Percentiles rank a stretch among this genome's conserved stretches.
phyloP scores from a whole-genome alignment of 2,329 filamentous ascomycete species.

The Exophiala aquamarina region DNA sequence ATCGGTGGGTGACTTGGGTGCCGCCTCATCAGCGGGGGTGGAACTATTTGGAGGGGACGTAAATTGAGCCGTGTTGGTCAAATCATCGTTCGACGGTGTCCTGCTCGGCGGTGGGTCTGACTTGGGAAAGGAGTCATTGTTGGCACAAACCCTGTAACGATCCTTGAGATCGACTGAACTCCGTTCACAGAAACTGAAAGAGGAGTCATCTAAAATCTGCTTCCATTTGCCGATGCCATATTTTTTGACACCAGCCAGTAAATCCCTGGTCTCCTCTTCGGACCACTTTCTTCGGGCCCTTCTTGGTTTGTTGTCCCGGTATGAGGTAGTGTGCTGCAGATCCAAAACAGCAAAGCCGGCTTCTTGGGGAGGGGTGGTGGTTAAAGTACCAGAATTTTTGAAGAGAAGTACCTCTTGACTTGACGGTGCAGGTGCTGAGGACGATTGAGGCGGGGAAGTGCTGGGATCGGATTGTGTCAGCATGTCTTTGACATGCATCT shows the following conservation, averaged over 20 bases:
- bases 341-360: constrained; percentile 11
- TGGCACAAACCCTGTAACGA: constrained; percentile 56
- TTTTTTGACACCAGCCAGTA: constrained; percentile 59
- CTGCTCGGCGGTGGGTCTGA: constrained; percentile 3
- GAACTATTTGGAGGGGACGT: constrained; percentile 28
- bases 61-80: constrained; percentile 11
- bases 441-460: not conserved
- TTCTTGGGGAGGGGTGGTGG: constrained; percentile 4
- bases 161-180: constrained; percentile 66
- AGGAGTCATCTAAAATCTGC: constrained; percentile 57
- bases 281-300: constrained; percentile 58
- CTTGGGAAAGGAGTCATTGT: constrained; percentile 42
- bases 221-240: constrained; percentile 67
- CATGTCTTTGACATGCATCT: constrained; percentile 29
- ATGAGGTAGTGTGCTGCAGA: constrained; percentile 32
- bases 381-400: not conserved
- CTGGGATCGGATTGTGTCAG: constrained; percentile 15
- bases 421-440: not conserved
- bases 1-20: constrained; percentile 2
- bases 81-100: constrained; percentile 8
- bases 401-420: constrained; percentile 1
- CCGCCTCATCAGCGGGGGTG: constrained; percentile 3
- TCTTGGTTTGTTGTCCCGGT: constrained; percentile 38
- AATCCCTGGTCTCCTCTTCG: constrained; percentile 59
- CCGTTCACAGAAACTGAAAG: constrained; percentile 55